Conservation (phyloP, 1,284 basidiomycete species). For the Taiwanofungus camphoratus region DNA sequence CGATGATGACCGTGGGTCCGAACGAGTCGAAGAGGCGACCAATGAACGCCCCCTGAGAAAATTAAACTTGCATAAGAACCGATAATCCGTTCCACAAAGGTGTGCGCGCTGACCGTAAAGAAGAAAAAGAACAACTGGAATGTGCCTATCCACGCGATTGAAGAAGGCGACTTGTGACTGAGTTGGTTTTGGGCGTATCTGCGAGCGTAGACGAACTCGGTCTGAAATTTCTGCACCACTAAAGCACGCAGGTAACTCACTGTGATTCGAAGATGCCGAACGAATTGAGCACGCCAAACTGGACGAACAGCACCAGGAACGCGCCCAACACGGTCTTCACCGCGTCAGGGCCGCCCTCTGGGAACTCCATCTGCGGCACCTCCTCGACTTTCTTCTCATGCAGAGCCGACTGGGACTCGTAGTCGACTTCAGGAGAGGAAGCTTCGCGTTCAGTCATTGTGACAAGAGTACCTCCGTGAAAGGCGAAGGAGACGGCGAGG, state of each 20-base stretch:
- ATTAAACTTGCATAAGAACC: too few relatives aligned
- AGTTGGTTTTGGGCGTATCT: conserved; percentile 34
- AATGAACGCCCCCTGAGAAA: conserved; percentile 13
- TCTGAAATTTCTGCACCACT: not conserved
- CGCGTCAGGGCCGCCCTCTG: conserved; percentile 31
- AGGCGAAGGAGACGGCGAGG: too few relatives aligned
- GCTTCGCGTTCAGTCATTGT: too few relatives aligned
- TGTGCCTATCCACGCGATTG: conserved; percentile 41
- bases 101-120: conserved; percentile 24
- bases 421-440: not conserved
- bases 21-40: conserved; percentile 19
- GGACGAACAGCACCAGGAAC: conserved; percentile 26
- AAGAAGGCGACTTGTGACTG: conserved; percentile 24
- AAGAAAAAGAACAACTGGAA: conserved; percentile 32
- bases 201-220: too few relatives aligned
- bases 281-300: conserved; percentile 28
- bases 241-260: not conserved
- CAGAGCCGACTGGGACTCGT: not conserved
- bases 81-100: not conserved
- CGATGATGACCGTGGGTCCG: conserved; percentile 19
- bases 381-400: not conserved
- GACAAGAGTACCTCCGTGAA: too few relatives aligned
- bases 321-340: conserved; percentile 28
- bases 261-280: conserved; percentile 33
- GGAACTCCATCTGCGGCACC: not conserved